These are phyloP conservation scores for Thymus mandschuricus DNA, from an alignment of 257 asterid genomes.

Conservation along the genomic window DNA sequence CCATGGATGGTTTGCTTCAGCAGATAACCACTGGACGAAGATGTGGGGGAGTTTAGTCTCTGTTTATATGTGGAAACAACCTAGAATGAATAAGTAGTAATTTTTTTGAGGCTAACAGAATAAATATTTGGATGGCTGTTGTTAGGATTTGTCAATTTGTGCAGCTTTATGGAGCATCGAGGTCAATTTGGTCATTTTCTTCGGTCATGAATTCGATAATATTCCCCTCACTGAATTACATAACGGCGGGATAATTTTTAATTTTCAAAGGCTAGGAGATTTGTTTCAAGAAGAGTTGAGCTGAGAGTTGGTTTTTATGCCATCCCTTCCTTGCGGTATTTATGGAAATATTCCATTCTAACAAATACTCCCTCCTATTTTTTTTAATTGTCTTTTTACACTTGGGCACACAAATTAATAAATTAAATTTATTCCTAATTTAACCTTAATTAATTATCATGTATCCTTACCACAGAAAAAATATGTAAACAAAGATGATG, in stretches of 20 bases:
- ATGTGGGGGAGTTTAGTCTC: slow-evolving; percentile 26
- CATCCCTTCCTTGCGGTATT: slow-evolving; percentile 28
- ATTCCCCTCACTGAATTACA: slow-evolving; percentile 45
- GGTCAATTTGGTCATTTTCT: slow-evolving; percentile 47
- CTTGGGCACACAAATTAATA: too few relatives aligned
- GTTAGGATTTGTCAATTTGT: slow-evolving; percentile 55
- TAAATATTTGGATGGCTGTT: slow-evolving; percentile 47
- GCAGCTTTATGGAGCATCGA: slow-evolving; percentile 39
- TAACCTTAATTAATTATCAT: too few relatives aligned
- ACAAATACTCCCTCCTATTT: too few relatives aligned
- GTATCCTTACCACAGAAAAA: too few relatives aligned
- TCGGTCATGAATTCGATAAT: slow-evolving; percentile 30
- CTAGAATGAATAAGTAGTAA: slow-evolving; percentile 24
- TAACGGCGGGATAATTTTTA: slow-evolving; percentile 34
- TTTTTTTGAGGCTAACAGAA: slow-evolving; percentile 14
- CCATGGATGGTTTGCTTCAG: slow-evolving; percentile 28
- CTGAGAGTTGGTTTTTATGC: too few relatives aligned
- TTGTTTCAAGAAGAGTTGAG: slow-evolving; percentile 17
- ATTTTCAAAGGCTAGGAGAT: not conserved
- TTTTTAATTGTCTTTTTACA: too few relatives aligned
- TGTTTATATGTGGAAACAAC: slow-evolving; percentile 36
- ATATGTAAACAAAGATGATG: too few relatives aligned
- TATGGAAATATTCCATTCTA: slow-evolving; percentile 40
- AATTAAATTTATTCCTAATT: too few relatives aligned
- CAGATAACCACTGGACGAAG: not conserved